Conservation (phyloP, 2,329 filamentous ascomycete species). For the Hymenoscyphus occultus region DNA sequence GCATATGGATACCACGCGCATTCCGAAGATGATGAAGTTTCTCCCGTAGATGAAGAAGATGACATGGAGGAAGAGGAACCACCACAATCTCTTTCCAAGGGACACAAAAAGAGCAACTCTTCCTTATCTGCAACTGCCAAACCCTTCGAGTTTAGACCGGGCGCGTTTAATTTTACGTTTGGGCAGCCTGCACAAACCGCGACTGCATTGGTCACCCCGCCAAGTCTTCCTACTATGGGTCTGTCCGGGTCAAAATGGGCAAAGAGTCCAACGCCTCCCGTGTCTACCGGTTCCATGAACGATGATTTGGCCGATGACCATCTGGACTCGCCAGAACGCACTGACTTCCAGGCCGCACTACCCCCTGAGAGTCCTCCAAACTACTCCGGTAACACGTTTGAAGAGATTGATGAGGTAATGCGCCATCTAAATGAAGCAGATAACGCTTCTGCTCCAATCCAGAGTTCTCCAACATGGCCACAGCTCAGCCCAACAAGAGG, state of each 20-base stretch:
- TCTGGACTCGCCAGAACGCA: slow-evolving; percentile 27
- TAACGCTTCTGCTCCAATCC: slow-evolving; percentile 47
- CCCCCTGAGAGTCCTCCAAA: slow-evolving; percentile 26
- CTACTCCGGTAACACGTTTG: slow-evolving; percentile 50
- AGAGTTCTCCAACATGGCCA: slow-evolving; percentile 44
- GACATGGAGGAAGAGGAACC: background rate
- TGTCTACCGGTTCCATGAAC: slow-evolving; percentile 13
- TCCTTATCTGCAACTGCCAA: slow-evolving; percentile 69
- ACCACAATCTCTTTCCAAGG: slow-evolving; percentile 26
- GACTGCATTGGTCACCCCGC: slow-evolving; percentile 13
- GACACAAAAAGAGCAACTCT: slow-evolving; percentile 45
- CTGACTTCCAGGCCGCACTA: slow-evolving; percentile 31
- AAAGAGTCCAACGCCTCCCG: slow-evolving; percentile 30
- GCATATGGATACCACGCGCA: slow-evolving; percentile 27
- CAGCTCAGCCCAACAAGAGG: slow-evolving; percentile 43
- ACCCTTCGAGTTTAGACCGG: slow-evolving; percentile 52
- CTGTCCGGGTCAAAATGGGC: slow-evolving; percentile 33
- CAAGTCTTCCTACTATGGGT: slow-evolving; percentile 18
- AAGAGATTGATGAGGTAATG: slow-evolving; percentile 94
- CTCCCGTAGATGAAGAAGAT: slow-evolving; percentile 19
- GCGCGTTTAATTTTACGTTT: slow-evolving; percentile 31
- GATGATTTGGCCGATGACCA: slow-evolving; percentile 22
- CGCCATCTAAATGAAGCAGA: slow-evolving; percentile 73
- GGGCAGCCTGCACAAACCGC: slow-evolving; percentile 17
- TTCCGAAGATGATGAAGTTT: slow-evolving; percentile 33